These are phyloP conservation scores for Furcasterigmium furcatum DNA, from an alignment of 2,329 filamentous ascomycete species.

Conservation along the genomic window DNA sequence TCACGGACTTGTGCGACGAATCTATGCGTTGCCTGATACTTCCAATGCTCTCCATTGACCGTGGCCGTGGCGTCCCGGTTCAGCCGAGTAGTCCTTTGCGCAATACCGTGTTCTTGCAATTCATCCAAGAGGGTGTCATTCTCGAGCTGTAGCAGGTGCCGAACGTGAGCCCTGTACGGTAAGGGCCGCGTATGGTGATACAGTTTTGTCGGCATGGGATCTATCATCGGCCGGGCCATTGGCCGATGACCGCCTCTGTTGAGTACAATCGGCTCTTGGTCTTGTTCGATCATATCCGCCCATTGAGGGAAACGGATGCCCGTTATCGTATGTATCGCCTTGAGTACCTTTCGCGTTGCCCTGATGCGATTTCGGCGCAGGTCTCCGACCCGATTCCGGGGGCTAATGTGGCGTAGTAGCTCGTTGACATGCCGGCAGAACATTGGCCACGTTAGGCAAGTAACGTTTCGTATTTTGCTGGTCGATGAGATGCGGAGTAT, in stretches of 20 bases:
- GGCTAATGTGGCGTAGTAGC: background rate
- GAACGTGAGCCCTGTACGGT: too few relatives aligned
- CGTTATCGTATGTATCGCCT: background rate
- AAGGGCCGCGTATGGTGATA: too few relatives aligned
- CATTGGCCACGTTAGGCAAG: background rate
- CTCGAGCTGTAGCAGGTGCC: too few relatives aligned
- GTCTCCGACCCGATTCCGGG: background rate
- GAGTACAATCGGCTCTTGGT: too few relatives aligned
- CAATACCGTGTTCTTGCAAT: too few relatives aligned
- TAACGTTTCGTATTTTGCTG: background rate
- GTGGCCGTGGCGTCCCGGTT: too few relatives aligned
- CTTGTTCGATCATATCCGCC: too few relatives aligned
- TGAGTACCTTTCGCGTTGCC: background rate
- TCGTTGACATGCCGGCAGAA: background rate
- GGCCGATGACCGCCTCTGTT: too few relatives aligned
- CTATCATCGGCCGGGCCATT: too few relatives aligned
- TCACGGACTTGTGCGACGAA: background rate
- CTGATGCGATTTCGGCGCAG: background rate
- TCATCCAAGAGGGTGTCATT: too few relatives aligned
- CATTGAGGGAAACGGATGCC: background rate
- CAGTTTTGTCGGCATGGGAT: too few relatives aligned
- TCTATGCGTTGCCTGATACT: background rate
- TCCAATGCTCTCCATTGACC: background rate
- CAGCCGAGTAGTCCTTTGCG: too few relatives aligned
- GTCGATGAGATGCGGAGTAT: background rate